Conservation (phyloP, 1,284 basidiomycete species). For the Tilletia horrida region DNA sequence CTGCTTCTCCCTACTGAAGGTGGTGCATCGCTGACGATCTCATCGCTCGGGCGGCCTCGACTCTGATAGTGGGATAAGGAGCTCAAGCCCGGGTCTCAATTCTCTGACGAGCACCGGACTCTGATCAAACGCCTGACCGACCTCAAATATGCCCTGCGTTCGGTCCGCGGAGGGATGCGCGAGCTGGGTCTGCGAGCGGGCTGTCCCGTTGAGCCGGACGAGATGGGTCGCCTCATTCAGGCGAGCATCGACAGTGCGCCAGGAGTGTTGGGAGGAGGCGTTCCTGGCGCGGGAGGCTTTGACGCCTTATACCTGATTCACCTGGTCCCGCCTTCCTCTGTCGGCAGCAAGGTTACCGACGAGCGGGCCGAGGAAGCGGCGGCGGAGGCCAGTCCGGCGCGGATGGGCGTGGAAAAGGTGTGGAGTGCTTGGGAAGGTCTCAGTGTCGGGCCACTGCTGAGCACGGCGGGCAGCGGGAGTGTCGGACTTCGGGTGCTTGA, state of each 20-base stretch:
- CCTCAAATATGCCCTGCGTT: conserved; percentile 59
- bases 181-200: conserved; percentile 75
- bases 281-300: conserved; percentile 95
- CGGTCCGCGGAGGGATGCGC: conserved; percentile 77
- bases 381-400: conserved; percentile 45
- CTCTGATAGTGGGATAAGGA: neutral
- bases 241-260: conserved; percentile 67
- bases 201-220: conserved; percentile 85
- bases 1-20: too few relatives aligned
- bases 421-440: conserved; percentile 73
- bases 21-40: too few relatives aligned
- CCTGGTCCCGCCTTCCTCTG: conserved; percentile 19
- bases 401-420: conserved; percentile 63
- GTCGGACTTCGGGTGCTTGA: conserved; percentile 2
- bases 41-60: too few relatives aligned
- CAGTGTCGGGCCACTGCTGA: conserved; percentile 73
- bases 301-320: conserved; percentile 89
- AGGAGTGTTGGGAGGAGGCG: conserved; percentile 88
- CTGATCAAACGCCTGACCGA: conserved; percentile 31
- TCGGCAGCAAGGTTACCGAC: neutral
- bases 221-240: conserved; percentile 84
- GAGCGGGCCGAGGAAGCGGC: conserved; percentile 45
- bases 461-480: conserved; percentile 62
- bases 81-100: neutral
- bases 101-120: too few relatives aligned